phyloP scores from a whole-genome alignment of 768 basidiomycete genomes.

The Podaxis sp. region DNA sequence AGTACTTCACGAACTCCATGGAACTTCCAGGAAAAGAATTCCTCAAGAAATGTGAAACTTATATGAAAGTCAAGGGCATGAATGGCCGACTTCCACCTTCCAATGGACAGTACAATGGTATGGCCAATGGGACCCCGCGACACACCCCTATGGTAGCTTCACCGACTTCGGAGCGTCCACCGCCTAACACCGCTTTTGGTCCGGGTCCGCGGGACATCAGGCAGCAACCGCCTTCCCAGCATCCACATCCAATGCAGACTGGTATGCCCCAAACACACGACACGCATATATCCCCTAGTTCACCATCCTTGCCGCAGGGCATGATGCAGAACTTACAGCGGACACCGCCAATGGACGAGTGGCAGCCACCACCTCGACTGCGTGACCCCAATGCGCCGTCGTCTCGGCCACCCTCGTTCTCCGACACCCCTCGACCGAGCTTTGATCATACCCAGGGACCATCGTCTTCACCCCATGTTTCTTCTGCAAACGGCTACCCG shows the following conservation, averaged over 20 bases:
- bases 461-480: conserved; percentile 25
- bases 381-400: conserved; percentile 34
- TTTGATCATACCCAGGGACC: conserved; percentile 38
- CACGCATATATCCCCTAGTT: conserved; percentile 36
- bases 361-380: conserved; percentile 41
- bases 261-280: conserved; percentile 43
- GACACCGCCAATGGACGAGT: conserved; percentile 42
- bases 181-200: conserved; percentile 37
- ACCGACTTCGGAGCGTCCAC: conserved; percentile 47
- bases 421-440: conserved; percentile 43
- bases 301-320: conserved; percentile 49
- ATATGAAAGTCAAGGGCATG: conserved; percentile 67
- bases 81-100: conserved; percentile 52
- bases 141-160: conserved; percentile 33
- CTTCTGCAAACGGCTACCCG: conserved; percentile 50
- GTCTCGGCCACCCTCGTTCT: conserved; percentile 52
- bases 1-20: conserved; percentile 84
- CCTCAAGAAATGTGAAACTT: conserved; percentile 93
- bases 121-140: conserved; percentile 42
- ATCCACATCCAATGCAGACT: conserved; percentile 23
- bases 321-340: conserved; percentile 42
- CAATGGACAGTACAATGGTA: conserved; percentile 32
- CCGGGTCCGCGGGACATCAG: conserved; percentile 29
- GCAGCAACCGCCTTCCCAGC: conserved; percentile 37
- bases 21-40: conserved; percentile 95